phyloP scores from a whole-genome alignment of 192 early-diverging fungal species.

The Geranomyces variabilis region DNA sequence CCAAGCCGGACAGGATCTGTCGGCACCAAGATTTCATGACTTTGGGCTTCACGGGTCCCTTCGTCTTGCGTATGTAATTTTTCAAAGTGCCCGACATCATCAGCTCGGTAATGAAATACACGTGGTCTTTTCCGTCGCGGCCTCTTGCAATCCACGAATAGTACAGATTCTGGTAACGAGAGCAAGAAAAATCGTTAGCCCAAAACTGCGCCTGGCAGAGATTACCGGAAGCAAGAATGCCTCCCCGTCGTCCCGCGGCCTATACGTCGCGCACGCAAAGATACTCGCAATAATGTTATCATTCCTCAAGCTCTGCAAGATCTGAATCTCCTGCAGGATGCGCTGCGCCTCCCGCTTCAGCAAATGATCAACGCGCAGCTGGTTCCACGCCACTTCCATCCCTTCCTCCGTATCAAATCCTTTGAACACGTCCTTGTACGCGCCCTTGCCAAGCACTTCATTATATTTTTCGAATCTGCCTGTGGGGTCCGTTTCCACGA shows the following conservation, averaged over 20 bases:
- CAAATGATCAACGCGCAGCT: constrained; percentile 61
- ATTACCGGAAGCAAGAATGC: too few relatives aligned
- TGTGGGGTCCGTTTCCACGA: constrained; percentile 60
- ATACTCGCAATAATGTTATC: constrained; percentile 73
- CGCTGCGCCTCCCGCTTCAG: constrained; percentile 45
- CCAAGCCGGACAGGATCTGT: constrained; percentile 78
- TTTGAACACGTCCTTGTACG: constrained; percentile 87
- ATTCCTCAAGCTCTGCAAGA: constrained; percentile 76
- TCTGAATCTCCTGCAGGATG: constrained; percentile 58
- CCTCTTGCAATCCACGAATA: constrained; percentile 61
- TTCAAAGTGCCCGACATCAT: constrained; percentile 88
- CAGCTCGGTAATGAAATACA: constrained; percentile 87
- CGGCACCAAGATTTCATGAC: constrained; percentile 80
- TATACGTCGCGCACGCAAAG: too few relatives aligned
- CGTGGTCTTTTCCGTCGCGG: constrained; percentile 52
- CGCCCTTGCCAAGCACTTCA: constrained; percentile 74
- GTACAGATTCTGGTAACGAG: constrained; percentile 60
- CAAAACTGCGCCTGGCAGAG: too few relatives aligned
- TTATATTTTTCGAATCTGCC: constrained; percentile 67
- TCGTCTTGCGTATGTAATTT: constrained; percentile 74
- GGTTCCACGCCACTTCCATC: constrained; percentile 90
- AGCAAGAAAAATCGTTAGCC: too few relatives aligned
- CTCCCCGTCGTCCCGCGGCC: too few relatives aligned
- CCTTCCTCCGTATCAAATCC: constrained; percentile 87
- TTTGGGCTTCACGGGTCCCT: constrained; percentile 69